Evolutionary conservation across 2,329 filamentous ascomycete genomes (phyloP).

Genomic region (Gnomoniopsis smithogilvyi): DNA sequence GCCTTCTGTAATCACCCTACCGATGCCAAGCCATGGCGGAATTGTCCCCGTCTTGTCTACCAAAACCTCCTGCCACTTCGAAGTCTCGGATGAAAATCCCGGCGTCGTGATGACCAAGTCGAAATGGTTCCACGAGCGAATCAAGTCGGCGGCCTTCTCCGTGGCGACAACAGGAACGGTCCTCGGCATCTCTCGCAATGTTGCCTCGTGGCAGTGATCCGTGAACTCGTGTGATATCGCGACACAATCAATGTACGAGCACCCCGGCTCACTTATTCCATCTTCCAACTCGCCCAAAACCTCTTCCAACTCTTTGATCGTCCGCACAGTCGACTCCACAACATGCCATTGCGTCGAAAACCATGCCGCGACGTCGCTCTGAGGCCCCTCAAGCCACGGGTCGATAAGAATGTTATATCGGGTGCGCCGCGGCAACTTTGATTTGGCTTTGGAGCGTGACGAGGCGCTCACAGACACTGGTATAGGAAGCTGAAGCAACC

Average conservation of each 20-base stretch:
- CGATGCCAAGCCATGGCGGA: constrained; percentile 60
- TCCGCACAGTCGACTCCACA: constrained; percentile 49
- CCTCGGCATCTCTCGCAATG: constrained; percentile 50
- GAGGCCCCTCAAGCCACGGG: constrained; percentile 61
- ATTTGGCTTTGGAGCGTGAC: not conserved
- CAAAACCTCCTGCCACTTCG: constrained; percentile 24
- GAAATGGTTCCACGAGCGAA: constrained; percentile 59
- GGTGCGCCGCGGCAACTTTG: constrained; percentile 35
- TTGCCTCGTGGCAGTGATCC: constrained; percentile 63
- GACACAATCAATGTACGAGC: constrained; percentile 53
- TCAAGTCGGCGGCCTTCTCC: constrained; percentile 53
- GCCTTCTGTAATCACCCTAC: constrained; percentile 49
- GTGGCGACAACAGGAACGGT: constrained; percentile 58
- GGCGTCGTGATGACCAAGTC: constrained; percentile 48
- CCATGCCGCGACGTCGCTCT: constrained; percentile 61
- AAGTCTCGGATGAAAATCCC: constrained; percentile 33
- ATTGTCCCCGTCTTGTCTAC: constrained; percentile 31
- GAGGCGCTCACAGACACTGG: constrained; percentile 31
- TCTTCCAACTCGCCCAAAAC: constrained; percentile 47
- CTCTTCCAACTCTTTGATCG: constrained; percentile 51
- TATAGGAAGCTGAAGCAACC: constrained; percentile 63
- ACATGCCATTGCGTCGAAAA: constrained; percentile 65
- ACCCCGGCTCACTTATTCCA: constrained; percentile 11
- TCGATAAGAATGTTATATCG: constrained; percentile 66
- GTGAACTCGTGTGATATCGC: constrained; percentile 65